These are phyloP conservation scores for Prosopis cineraria DNA, from an alignment of 306 rosid genomes.

Conservation along the genomic window DNA sequence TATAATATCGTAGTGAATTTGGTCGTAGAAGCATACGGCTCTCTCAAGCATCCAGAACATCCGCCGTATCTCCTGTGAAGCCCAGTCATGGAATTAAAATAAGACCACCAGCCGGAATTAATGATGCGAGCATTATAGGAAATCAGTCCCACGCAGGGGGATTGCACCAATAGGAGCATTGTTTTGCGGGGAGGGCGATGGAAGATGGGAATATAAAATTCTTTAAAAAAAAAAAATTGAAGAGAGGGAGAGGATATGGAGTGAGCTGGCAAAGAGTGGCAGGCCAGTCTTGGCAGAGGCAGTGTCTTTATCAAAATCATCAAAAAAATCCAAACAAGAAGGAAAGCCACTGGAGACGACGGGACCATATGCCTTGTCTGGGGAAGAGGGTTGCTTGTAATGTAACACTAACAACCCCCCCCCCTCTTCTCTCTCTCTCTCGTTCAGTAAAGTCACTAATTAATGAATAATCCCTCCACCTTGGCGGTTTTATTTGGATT, in stretches of 20 bases:
- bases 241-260: neutral
- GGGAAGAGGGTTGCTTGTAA: constrained; percentile 20
- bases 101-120: neutral
- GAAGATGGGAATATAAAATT: neutral
- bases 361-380: constrained; percentile 26
- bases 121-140: neutral
- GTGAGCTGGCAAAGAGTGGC: constrained; percentile 24
- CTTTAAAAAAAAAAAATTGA: neutral
- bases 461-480: neutral
- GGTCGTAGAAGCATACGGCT: neutral
- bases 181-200: neutral
- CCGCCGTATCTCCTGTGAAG: constrained; percentile 40
- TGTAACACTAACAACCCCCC: no score
- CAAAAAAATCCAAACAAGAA: constrained; percentile 25
- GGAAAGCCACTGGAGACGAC: constrained; percentile 22
- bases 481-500: neutral
- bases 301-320: constrained; percentile 43
- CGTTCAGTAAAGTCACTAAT: neutral
- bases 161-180: neutral
- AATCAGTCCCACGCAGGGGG: constrained; percentile 1
- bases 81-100: constrained; percentile 14
- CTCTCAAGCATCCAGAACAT: constrained; percentile 42
- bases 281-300: constrained; percentile 31
- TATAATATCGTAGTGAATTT: neutral
- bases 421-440: neutral